Evolutionary conservation across 805 yeast species (phyloP).

Genomic region (Candida nitratophila): DNA sequence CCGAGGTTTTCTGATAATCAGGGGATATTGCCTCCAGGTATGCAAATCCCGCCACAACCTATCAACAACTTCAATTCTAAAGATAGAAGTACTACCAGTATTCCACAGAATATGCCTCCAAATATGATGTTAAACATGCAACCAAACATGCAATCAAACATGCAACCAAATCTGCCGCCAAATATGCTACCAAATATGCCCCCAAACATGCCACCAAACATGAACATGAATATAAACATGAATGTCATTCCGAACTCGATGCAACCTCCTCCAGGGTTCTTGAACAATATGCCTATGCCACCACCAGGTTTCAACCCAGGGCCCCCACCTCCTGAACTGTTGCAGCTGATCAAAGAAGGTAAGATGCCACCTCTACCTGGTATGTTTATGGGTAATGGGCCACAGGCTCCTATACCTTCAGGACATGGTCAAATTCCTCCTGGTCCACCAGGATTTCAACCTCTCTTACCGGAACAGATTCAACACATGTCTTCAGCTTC

Average conservation of each 20-base stretch:
- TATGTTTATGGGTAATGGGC: slow-evolving; percentile 5
- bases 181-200: slow-evolving; percentile 1
- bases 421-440: neutral
- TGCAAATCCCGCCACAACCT: neutral
- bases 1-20: neutral
- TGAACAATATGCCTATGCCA: slow-evolving; percentile 1
- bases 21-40: neutral
- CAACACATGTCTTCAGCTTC: neutral
- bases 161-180: slow-evolving; percentile 1
- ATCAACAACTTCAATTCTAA: neutral
- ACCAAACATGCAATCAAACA: neutral
- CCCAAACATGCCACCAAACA: neutral
- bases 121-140: neutral
- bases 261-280: slow-evolving; percentile 6
- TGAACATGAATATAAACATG: neutral
- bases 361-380: slow-evolving; percentile 23
- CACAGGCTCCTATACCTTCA: neutral
- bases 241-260: neutral
- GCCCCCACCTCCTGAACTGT: slow-evolving; percentile 23
- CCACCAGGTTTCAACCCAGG: slow-evolving; percentile 7
- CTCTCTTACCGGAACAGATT: neutral
- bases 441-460: neutral
- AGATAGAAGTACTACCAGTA: neutral
- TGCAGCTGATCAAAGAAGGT: slow-evolving; percentile 20
- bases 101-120: too few relatives aligned